phyloP scores from a whole-genome alignment of 2,329 filamentous ascomycete species.

The Westerdykella sp. region DNA sequence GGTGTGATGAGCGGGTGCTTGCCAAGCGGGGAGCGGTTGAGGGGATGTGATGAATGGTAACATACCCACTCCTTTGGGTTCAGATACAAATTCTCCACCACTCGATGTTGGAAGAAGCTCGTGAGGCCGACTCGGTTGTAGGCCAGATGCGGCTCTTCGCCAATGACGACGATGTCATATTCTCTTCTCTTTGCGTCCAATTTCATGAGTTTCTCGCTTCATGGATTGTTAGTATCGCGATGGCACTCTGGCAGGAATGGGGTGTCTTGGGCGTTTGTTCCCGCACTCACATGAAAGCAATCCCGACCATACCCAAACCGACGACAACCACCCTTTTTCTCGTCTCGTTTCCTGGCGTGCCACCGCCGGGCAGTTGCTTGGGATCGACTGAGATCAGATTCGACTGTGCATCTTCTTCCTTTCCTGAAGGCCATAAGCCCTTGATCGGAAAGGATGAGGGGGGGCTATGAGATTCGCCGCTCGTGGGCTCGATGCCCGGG shows the following conservation, averaged over 20 bases:
- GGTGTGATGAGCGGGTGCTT: conserved; percentile 2
- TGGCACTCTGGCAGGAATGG: too few species aligned
- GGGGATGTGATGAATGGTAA: background rate
- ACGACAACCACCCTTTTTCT: conserved; percentile 73
- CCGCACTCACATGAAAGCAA: conserved; percentile 71
- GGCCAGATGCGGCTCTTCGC: conserved; percentile 79
- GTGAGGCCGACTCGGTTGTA: conserved; percentile 90
- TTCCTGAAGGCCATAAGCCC: conserved; percentile 23
- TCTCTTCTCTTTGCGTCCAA: conserved; percentile 68
- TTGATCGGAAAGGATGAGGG: conserved; percentile 16
- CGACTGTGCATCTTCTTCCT: conserved; percentile 1
- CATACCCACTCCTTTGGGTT: conserved; percentile 75
- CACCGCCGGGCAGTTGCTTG: too few species aligned
- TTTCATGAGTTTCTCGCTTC: conserved; percentile 81
- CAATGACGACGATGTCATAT: conserved; percentile 78
- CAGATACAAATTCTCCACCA: conserved; percentile 81
- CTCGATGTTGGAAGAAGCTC: conserved; percentile 79
- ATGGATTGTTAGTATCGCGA: background rate
- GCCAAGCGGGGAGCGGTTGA: conserved; percentile 1
- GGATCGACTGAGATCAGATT: too few species aligned
- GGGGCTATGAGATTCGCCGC: conserved; percentile 27
- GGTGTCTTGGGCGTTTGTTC: background rate
- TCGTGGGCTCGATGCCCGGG: conserved; percentile 29
- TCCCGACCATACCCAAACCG: conserved; percentile 85
- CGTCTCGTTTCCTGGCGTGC: conserved; percentile 18